phyloP scores from a whole-genome alignment of 352 stramenopile species.

The Globisporangium lucens region DNA sequence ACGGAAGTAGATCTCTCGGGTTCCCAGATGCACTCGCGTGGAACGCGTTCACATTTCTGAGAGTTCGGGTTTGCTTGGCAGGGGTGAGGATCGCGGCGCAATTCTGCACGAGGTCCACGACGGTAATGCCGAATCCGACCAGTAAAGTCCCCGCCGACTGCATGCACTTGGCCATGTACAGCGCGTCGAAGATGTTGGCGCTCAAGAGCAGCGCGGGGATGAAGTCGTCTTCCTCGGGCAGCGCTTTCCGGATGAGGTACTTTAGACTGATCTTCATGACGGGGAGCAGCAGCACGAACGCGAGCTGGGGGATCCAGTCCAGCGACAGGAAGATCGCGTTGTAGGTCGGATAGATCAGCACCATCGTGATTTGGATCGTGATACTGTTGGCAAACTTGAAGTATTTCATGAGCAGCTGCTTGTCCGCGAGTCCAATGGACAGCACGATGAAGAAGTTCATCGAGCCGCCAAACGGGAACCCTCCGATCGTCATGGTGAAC shows the following conservation, averaged over 20 bases:
- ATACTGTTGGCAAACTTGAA: not conserved
- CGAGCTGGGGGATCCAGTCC: not conserved
- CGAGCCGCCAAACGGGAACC: too few relatives aligned
- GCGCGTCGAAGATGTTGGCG: slow-evolving; percentile 1
- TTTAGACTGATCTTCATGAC: slow-evolving; percentile 6
- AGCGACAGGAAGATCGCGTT: slow-evolving; percentile 4
- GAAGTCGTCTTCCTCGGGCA: not conserved
- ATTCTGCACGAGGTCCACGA: not conserved
- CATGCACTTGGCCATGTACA: slow-evolving; percentile 5
- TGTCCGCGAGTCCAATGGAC: too few relatives aligned
- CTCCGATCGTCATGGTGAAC: not conserved
- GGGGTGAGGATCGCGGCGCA: not conserved
- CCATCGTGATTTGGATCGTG: not conserved
- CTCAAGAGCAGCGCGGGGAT: not conserved
- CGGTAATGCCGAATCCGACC: not conserved
- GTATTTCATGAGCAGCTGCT: not conserved
- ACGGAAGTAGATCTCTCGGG: not conserved
- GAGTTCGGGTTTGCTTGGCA: not conserved
- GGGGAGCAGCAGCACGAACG: slow-evolving; percentile 6
- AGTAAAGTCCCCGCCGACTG: not conserved
- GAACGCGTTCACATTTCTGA: too few relatives aligned
- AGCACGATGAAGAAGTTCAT: too few relatives aligned
- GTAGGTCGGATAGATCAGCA: not conserved
- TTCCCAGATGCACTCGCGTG: too few relatives aligned
- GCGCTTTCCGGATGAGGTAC: not conserved